These are phyloP conservation scores for Gentiana macrophylla DNA, from an alignment of 257 asterid species.

Conservation along the genomic window DNA sequence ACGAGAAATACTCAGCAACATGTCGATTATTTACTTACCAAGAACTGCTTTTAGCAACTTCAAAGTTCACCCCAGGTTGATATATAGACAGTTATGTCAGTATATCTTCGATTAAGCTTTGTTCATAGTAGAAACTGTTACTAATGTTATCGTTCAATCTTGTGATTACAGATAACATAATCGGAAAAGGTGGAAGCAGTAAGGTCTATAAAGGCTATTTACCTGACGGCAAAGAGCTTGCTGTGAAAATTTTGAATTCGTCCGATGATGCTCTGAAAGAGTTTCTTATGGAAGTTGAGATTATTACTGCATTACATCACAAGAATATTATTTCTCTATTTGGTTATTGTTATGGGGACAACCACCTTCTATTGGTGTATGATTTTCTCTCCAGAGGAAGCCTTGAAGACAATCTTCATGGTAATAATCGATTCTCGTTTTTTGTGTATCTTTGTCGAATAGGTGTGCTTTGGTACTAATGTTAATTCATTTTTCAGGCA, in stretches of 20 bases:
- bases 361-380: slow-evolving; percentile 67
- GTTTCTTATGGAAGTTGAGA: slow-evolving; percentile 80
- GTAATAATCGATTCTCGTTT: slow-evolving; percentile 20
- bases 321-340: slow-evolving; percentile 78
- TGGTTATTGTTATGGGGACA: slow-evolving; percentile 87
- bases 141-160: background rate
- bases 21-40: slow-evolving; percentile 60
- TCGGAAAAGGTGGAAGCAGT: slow-evolving; percentile 97
- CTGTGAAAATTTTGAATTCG: slow-evolving; percentile 80
- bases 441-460: too few species aligned
- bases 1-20: slow-evolving; percentile 75
- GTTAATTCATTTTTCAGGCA: slow-evolving; percentile 32
- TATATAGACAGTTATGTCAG: background rate
- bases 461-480: background rate
- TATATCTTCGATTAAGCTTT: background rate
- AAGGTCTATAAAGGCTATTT: slow-evolving; percentile 77
- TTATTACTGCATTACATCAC: slow-evolving; percentile 72
- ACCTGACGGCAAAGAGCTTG: slow-evolving; percentile 84
- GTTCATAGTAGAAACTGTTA: background rate
- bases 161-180: slow-evolving; percentile 46
- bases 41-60: slow-evolving; percentile 71
- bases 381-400: slow-evolving; percentile 89
- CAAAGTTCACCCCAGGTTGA: slow-evolving; percentile 49
- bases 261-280: slow-evolving; percentile 63
- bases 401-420: slow-evolving; percentile 96